Evolutionary conservation across 345 rosid genomes (phyloP), one percentile per base, ranked within the genome.

Genomic region (Citrus hindsii): DNA sequence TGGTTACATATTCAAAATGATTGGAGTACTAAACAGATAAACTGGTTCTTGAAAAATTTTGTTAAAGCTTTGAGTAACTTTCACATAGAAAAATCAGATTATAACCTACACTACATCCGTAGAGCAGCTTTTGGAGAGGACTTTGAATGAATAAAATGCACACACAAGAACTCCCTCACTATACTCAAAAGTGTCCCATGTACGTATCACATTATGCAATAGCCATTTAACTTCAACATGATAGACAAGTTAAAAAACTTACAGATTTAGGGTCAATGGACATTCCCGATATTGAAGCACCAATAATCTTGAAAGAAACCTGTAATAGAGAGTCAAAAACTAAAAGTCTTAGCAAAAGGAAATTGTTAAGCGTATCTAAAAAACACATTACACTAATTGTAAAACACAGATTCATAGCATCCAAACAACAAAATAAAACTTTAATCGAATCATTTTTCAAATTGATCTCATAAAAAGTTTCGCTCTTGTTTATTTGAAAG

Each of bases 181-280:
- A 12, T n/a, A 40, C 30, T 22, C 21, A 7, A 7, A 12, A 12
- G 56, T 9, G 28, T 16, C 67, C 75, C 18, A 56, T n/a, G 22
- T 14, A 16, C 56, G 12, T 68, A 14, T 40, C 9, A 68, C 53
- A 24, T 24, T 42, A 25, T 40, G 72, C 72, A 68, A 22, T 6
- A 68, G 32, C 72, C 13, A 35, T 74, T 60, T 10, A 61, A 74
- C 35, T 60, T 74, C 9, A 16, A 51, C 38, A 76, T 7, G n/a
- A 42, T 27, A 48, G 37, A 19, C 1, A 62, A 19, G 38, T 33
- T 21, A 62, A 51, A 71, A 69, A 76, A 69, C 95, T 87, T 87
- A 96, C 99, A 40, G 93, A 89, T 90, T 96, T 92, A 42, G 98
- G 90, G 82, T 94, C 97, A 53, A 94, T 81, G 8, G 91, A 87